Percentiles rank a stretch among this genome's conserved stretches.
Evolutionary conservation across 2,329 filamentous ascomycete genomes (phyloP).

Genomic region (Xylaria hypoxylon): DNA sequence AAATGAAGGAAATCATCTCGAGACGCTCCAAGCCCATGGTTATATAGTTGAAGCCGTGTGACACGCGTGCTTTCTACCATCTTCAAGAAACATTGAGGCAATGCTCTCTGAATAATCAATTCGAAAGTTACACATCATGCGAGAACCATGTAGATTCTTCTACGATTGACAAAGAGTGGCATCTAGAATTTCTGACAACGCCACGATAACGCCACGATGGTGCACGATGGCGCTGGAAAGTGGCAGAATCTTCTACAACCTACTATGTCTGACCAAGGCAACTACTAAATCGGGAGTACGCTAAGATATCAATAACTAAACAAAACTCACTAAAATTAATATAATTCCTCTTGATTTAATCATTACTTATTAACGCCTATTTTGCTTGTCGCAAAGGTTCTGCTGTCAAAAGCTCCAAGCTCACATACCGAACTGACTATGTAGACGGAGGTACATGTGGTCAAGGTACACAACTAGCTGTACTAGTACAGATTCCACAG

Average conservation of each 20-base stretch:
- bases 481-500: too few relatives aligned
- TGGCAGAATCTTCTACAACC: constrained; percentile 47
- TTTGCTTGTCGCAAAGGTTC: not conserved
- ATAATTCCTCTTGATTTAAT: not conserved
- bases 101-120: constrained; percentile 38
- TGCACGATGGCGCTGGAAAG: constrained; percentile 45
- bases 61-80: constrained; percentile 41
- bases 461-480: not conserved
- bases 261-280: not conserved
- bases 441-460: not conserved
- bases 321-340: not conserved
- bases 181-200: constrained; percentile 2
- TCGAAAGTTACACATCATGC: constrained; percentile 33
- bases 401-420: not conserved
- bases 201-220: too few relatives aligned
- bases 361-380: not conserved
- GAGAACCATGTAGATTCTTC: constrained; percentile 48
- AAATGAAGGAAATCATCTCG: constrained; percentile 36
- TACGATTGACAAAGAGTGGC: not conserved
- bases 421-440: too few relatives aligned
- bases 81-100: constrained; percentile 45
- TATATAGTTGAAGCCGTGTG: constrained; percentile 49
- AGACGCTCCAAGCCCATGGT: constrained; percentile 36
- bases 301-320: not conserved
- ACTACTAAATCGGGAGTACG: not conserved